phyloP scores from a whole-genome alignment of 2,329 filamentous ascomycete genomes.

The Ophiostoma triangulosporum region DNA sequence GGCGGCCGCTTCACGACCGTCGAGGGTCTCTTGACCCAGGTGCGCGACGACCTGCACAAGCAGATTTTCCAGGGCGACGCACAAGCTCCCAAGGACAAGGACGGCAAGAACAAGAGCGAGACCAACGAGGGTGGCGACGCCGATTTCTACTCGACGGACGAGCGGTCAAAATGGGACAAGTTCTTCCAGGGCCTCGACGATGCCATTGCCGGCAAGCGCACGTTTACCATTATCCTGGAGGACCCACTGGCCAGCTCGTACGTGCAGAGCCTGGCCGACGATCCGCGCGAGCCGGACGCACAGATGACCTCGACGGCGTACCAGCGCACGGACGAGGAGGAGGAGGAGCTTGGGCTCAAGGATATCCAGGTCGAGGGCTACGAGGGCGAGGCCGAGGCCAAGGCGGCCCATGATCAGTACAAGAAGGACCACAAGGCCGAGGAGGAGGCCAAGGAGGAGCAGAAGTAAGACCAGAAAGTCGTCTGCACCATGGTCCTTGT shows the following conservation, averaged over 20 bases:
- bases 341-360: constrained; percentile 77
- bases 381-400: constrained; percentile 36
- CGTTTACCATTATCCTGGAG: constrained; percentile 70
- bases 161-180: constrained; percentile 58
- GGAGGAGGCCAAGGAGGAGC: background rate
- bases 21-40: constrained; percentile 83
- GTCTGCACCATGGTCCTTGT: background rate
- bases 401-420: background rate
- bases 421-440: background rate
- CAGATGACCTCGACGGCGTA: constrained; percentile 76
- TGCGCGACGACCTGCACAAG: constrained; percentile 74
- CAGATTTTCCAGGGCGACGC: constrained; percentile 61
- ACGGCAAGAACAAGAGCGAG: constrained; percentile 29
- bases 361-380: constrained; percentile 94
- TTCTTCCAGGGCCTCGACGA: constrained; percentile 69
- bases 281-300: constrained; percentile 55
- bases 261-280: constrained; percentile 75
- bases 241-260: constrained; percentile 90
- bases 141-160: constrained; percentile 36
- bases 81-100: background rate
- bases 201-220: constrained; percentile 66
- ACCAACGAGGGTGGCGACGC: constrained; percentile 69
- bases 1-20: constrained; percentile 95
- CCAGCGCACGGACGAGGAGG: constrained; percentile 75
- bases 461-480: background rate